Conservation (phyloP, 2,329 filamentous ascomycete species). For the Aureobasidium sp. region DNA sequence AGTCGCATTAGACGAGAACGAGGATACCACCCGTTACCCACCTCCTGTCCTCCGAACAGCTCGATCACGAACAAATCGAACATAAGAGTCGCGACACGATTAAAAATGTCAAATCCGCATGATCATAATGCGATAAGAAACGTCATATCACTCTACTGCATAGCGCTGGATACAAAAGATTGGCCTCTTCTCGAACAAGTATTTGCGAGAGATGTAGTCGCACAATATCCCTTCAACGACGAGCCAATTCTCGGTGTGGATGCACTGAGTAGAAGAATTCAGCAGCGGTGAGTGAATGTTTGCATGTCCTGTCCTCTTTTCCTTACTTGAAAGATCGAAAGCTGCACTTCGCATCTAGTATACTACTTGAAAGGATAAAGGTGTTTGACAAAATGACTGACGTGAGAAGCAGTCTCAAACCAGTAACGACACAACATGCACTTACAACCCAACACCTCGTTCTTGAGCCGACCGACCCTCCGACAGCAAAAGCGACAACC, state of each 20-base stretch:
- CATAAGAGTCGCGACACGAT: too few relatives aligned
- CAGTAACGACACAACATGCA: slow-evolving; percentile 36
- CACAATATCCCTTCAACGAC: slow-evolving; percentile 33
- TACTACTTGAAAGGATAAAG: too few relatives aligned
- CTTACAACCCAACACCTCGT: slow-evolving; percentile 34
- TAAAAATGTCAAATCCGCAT: slow-evolving; percentile 20
- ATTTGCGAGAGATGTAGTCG: slow-evolving; percentile 35
- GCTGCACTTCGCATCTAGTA: too few relatives aligned
- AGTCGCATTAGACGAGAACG: too few relatives aligned
- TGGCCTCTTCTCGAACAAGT: slow-evolving; percentile 34
- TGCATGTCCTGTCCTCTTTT: too few relatives aligned
- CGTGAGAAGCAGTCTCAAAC: slow-evolving; percentile 29
- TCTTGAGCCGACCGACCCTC: background rate
- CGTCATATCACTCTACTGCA: slow-evolving; percentile 37
- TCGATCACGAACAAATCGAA: too few relatives aligned
- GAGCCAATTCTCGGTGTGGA: slow-evolving; percentile 29
- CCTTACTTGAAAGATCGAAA: too few relatives aligned
- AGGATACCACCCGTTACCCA: too few relatives aligned
- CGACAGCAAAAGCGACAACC: slow-evolving; percentile 31
- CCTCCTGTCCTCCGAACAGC: too few relatives aligned
- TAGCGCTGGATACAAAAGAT: slow-evolving; percentile 39
- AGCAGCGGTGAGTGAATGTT: slow-evolving; percentile 30
- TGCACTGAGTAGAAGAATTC: slow-evolving; percentile 24
- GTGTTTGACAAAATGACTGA: background rate
- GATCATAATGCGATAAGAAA: slow-evolving; percentile 38